Conservation (phyloP, 805 yeast genomes). For the Alloascoidea africana region DNA sequence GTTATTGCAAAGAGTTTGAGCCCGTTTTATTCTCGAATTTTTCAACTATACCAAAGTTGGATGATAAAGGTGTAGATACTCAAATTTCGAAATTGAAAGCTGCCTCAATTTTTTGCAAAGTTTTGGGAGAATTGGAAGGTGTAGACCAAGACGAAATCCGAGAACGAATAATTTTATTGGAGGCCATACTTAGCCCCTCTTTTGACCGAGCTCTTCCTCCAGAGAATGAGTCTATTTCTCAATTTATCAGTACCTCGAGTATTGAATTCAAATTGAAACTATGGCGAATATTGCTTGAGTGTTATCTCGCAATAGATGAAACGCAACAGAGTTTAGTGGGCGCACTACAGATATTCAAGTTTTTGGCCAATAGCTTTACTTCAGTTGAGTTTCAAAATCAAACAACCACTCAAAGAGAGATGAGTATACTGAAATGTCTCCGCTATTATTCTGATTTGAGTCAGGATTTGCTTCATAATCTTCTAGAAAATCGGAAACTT, state of each 20-base stretch:
- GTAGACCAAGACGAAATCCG: slow-evolving; percentile 12
- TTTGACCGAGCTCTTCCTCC: slow-evolving; percentile 7
- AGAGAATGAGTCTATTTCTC: slow-evolving; percentile 36
- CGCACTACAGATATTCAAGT: slow-evolving; percentile 23
- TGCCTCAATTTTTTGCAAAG: slow-evolving; percentile 43
- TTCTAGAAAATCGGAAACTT: neutral
- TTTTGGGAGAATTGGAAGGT: slow-evolving; percentile 21
- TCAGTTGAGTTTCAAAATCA: slow-evolving; percentile 12
- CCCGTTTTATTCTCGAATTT: slow-evolving; percentile 40
- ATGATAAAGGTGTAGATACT: slow-evolving; percentile 29
- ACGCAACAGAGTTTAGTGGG: slow-evolving; percentile 35
- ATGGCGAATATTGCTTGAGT: slow-evolving; percentile 58
- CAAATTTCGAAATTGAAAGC: slow-evolving; percentile 64
- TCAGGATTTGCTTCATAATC: slow-evolving; percentile 10
- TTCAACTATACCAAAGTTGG: slow-evolving; percentile 41
- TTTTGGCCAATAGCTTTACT: slow-evolving; percentile 25
- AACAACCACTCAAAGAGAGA: slow-evolving; percentile 21
- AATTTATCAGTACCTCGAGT: slow-evolving; percentile 48
- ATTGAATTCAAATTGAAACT: slow-evolving; percentile 52
- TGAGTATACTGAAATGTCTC: slow-evolving; percentile 30
- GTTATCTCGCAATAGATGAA: slow-evolving; percentile 26
- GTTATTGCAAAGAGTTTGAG: slow-evolving; percentile 4
- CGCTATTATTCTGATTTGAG: slow-evolving; percentile 40
- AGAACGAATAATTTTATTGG: slow-evolving; percentile 23
- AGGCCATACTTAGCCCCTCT: slow-evolving; percentile 26